Base-by-base conservation (phyloP, 202 grass and related monocot genomes). In the Sporobolus alterniflorus region DNA sequence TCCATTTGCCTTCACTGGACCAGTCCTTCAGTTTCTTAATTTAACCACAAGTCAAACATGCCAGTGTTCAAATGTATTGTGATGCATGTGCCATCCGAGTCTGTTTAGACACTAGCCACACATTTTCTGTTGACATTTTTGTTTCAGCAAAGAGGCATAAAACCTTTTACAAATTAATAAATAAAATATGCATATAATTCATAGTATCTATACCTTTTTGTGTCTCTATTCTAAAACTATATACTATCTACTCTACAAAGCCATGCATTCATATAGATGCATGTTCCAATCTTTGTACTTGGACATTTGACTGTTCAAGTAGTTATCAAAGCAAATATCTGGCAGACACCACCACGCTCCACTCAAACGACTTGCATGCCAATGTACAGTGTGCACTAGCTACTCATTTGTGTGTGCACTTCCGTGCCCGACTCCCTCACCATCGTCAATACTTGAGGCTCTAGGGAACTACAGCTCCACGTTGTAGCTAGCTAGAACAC, bases 351-450 rank as follows among this genome's bases (percentile, higher is more conserved):
- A 61, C 42, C 57, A 77, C 67, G 57, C 72, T 49, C 65, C 49
- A 61, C 49, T 9, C 52, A 48, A 51, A 60, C 66, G n/a, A n/a
- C n/a, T 73, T 67, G 49, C 72, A 82, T 77, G 72, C 66, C 31
- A 66, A 62, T 89, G 83, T 60, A 64, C 83, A 82, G 47, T 71
- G 83, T 82, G 79, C 78, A 89, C 47, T 73, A 59, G n/a, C n/a
- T n/a, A n/a, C n/a, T n/a, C 77, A 73, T 18, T 43, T 78, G 71
- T 77, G 29, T 77, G 70, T 80, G 65, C 78, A 73, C 81, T 82
- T 90, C 33, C 88, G 61, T 20, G 43, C 72, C 47, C 78, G 75
- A 22, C 69, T 36, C 55, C 81, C 39, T 17, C 61, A 70, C 33
- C 17, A 29, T n/a, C 71, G 63, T 64, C 9, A 79, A 59, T 57